These are phyloP conservation scores for Mitragyna speciosa DNA, from an alignment of 257 asterid genomes.

Conservation along the genomic window DNA sequence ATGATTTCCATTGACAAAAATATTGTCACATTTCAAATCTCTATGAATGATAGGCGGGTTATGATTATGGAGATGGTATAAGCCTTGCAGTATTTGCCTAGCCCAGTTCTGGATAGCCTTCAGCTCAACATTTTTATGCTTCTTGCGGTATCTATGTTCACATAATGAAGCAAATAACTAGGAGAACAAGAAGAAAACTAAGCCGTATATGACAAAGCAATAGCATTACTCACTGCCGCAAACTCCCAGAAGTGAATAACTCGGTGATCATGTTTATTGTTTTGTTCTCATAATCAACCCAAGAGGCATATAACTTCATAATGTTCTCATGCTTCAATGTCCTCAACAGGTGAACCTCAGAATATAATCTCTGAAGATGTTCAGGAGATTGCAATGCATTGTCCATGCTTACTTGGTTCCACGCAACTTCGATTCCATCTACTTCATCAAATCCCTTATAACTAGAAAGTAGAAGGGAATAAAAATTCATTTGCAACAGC, in stretches of 20 bases:
- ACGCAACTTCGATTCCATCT: conserved; percentile 74
- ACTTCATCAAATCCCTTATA: conserved; percentile 70
- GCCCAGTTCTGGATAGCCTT: conserved; percentile 79
- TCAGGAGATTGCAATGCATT: conserved; percentile 57
- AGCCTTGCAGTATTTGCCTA: conserved; percentile 68
- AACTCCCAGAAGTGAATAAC: conserved; percentile 70
- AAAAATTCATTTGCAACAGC: conserved; percentile 16
- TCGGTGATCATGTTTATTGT: conserved; percentile 75
- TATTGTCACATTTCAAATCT: conserved; percentile 79
- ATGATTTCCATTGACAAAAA: conserved; percentile 63
- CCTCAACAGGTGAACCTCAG: conserved; percentile 65
- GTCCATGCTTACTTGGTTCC: conserved; percentile 62
- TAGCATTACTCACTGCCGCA: conserved; percentile 48
- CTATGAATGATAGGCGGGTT: conserved; percentile 72
- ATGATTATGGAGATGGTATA: conserved; percentile 60
- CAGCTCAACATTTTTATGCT: conserved; percentile 55
- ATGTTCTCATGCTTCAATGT: conserved; percentile 59
- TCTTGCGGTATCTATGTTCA: conserved; percentile 43
- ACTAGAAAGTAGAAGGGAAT: conserved; percentile 26
- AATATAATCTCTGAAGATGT: conserved; percentile 49
- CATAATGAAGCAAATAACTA: not conserved
- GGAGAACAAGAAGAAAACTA: not conserved
- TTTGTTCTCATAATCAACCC: conserved; percentile 74
- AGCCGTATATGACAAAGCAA: not conserved
- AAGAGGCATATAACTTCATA: conserved; percentile 54